Evolutionary conservation across 441 rosid genomes (phyloP).

Genomic region (Croton setiger): DNA sequence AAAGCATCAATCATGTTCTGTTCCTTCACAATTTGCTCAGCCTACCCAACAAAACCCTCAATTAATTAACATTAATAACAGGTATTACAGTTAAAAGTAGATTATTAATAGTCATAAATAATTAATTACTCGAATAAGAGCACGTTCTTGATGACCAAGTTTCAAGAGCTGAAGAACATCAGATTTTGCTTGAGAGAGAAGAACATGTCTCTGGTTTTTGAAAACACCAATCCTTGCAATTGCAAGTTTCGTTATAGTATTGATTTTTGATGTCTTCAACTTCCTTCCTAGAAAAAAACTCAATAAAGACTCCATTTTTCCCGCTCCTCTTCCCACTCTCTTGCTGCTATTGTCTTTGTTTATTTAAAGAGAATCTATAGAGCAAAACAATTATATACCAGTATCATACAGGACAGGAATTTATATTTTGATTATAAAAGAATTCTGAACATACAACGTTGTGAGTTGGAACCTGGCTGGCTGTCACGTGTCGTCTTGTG

Average conservation of each 20-base stretch:
- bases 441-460: not conserved
- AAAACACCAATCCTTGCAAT: slow-evolving; percentile 43
- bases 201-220: slow-evolving; percentile 41
- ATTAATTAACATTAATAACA: not conserved
- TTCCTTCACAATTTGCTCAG: slow-evolving; percentile 48
- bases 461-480: too few relatives aligned
- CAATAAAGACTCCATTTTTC: slow-evolving; percentile 40
- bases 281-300: slow-evolving; percentile 43
- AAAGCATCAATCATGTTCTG: slow-evolving; percentile 44
- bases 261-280: slow-evolving; percentile 42
- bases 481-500: too few relatives aligned
- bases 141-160: slow-evolving; percentile 51
- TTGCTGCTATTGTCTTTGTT: not conserved
- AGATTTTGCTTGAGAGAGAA: slow-evolving; percentile 38
- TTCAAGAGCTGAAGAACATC: slow-evolving; percentile 50
- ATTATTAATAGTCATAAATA: too few relatives aligned
- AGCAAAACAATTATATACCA: not conserved
- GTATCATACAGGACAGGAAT: not conserved
- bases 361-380: not conserved
- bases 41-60: slow-evolving; percentile 23
- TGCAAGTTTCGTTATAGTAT: slow-evolving; percentile 38
- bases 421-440: too few relatives aligned
- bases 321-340: not conserved
- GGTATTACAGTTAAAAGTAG: not conserved
- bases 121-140: slow-evolving; percentile 43